These are phyloP conservation scores for Yamadazyma akitaensis DNA, from an alignment of 805 yeast genomes.

Conservation along the genomic window DNA sequence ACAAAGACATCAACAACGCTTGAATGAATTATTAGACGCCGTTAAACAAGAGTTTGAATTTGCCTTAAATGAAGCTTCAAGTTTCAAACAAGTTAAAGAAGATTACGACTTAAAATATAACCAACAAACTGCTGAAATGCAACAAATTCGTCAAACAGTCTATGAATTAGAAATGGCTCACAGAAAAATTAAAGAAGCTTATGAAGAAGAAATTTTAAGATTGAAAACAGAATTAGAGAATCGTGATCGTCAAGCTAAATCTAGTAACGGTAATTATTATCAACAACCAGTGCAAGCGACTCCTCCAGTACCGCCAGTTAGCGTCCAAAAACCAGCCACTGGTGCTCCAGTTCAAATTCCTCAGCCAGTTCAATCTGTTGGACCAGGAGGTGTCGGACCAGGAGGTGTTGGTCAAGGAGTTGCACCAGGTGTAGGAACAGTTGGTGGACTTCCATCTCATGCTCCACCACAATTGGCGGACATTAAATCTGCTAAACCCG, in stretches of 20 bases:
- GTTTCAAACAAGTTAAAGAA: slow-evolving; percentile 84
- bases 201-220: slow-evolving; percentile 87
- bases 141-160: slow-evolving; percentile 89
- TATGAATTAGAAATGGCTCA: slow-evolving; percentile 93
- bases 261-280: slow-evolving; percentile 15
- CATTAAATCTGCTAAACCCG: slow-evolving; percentile 10
- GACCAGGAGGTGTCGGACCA: neutral
- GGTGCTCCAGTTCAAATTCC: slow-evolving; percentile 6
- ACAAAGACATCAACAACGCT: slow-evolving; percentile 43
- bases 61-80: slow-evolving; percentile 80
- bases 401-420: neutral
- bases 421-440: neutral
- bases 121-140: slow-evolving; percentile 91
- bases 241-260: slow-evolving; percentile 56
- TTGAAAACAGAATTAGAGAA: slow-evolving; percentile 82
- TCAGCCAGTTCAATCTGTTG: slow-evolving; percentile 3
- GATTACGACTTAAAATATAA: slow-evolving; percentile 86
- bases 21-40: slow-evolving; percentile 85
- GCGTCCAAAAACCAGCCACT: slow-evolving; percentile 1
- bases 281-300: slow-evolving; percentile 14
- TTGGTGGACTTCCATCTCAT: neutral
- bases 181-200: slow-evolving; percentile 90
- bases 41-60: slow-evolving; percentile 87
- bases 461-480: slow-evolving; percentile 7
- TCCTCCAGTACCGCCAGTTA: slow-evolving; percentile 7